A percentile compares a stretch with the other conserved stretches of the same genome.
phyloP scores from a whole-genome alignment of 2,329 filamentous ascomycete species.

The Cladosporium sp. region DNA sequence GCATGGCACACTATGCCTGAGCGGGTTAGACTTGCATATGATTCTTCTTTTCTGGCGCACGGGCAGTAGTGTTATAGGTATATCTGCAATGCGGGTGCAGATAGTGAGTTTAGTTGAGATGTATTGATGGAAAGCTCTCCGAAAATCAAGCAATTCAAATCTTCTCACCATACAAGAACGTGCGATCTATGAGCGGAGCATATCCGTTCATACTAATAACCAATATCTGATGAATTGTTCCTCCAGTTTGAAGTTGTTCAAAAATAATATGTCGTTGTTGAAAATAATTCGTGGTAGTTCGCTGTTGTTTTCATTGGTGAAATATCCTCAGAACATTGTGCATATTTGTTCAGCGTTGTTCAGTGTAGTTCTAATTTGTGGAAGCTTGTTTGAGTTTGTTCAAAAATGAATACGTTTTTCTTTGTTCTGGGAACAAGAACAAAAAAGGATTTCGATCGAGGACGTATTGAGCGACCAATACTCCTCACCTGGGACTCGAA shows the following conservation, averaged over 20 bases:
- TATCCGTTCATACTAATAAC: no score
- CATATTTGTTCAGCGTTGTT: background rate
- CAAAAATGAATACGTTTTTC: background rate
- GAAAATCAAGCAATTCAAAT: no score
- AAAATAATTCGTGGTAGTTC: background rate
- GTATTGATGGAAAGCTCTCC: no score
- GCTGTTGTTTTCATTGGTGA: background rate
- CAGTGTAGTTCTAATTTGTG: background rate
- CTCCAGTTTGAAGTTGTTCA: background rate
- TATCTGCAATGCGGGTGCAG: no score
- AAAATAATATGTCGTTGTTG: background rate
- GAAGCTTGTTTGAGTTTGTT: background rate
- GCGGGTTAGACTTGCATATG: background rate
- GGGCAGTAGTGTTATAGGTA: no score
- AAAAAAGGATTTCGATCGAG: background rate
- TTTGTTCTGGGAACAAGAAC: no score
- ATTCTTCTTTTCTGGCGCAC: background rate
- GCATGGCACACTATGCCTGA: background rate
- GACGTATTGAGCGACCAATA: background rate
- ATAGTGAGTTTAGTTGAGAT: no score
- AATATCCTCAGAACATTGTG: background rate
- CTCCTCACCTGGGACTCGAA: constrained; percentile 12
- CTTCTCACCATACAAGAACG: no score
- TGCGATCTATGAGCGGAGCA: no score
- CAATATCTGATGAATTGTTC: no score